Evolutionary conservation across 1,284 basidiomycete species (phyloP).

Genomic region (Psilocybe mexicana): DNA sequence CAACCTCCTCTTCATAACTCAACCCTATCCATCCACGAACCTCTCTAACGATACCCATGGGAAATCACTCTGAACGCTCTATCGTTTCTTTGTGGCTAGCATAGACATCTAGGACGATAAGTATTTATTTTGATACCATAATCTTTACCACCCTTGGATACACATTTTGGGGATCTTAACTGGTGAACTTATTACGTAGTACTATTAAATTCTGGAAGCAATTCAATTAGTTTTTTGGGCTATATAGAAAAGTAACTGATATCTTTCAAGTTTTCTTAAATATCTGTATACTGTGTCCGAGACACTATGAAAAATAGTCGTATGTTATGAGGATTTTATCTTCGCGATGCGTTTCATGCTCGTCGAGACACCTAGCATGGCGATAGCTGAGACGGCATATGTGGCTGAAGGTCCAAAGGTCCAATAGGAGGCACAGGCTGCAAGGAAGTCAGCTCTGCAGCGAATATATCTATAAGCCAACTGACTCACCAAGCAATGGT

Average conservation of each 20-base stretch:
- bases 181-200: background rate
- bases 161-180: background rate
- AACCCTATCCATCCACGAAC: background rate
- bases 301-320: background rate
- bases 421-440: constrained; percentile 87
- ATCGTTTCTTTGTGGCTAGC: background rate
- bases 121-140: constrained; percentile 5
- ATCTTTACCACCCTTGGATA: background rate
- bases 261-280: no score
- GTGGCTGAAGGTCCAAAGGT: constrained; percentile 79
- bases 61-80: background rate
- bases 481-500: constrained; percentile 71
- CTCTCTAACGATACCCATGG: constrained; percentile 6
- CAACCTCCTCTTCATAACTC: background rate
- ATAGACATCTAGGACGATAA: background rate
- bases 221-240: constrained; percentile 7
- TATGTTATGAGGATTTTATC: constrained; percentile 29
- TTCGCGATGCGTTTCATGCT: constrained; percentile 52
- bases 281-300: background rate
- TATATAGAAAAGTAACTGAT: background rate
- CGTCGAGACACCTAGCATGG: constrained; percentile 59
- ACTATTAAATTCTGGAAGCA: background rate
- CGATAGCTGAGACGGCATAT: constrained; percentile 65
- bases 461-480: background rate
- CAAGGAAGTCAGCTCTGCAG: constrained; percentile 6